These are phyloP conservation scores for Tetradesmus lagerheimii DNA, from an alignment of 139 green algal genomes.

Conservation along the genomic window DNA sequence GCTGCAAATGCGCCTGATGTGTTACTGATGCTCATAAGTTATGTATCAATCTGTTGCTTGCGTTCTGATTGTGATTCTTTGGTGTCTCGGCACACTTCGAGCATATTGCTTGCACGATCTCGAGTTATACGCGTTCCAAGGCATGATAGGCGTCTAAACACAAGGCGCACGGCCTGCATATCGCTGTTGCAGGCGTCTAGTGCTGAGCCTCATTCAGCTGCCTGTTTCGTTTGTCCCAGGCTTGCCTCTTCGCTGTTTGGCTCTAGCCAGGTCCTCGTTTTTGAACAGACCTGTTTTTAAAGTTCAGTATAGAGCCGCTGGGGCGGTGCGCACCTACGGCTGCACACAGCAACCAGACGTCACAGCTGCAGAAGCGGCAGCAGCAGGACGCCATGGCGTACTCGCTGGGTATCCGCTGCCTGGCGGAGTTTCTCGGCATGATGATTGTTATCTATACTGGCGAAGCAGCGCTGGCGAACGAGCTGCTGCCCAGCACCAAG, in stretches of 20 bases:
- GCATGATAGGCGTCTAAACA: no score
- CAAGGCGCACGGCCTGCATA: no score
- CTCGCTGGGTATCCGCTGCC: constrained; percentile 38
- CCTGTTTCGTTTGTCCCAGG: background rate
- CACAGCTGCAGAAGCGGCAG: background rate
- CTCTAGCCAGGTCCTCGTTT: no score
- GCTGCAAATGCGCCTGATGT: background rate
- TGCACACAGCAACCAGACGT: background rate
- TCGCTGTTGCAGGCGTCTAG: no score
- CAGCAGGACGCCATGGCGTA: constrained; percentile 40
- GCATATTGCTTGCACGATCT: background rate
- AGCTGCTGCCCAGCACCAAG: constrained; percentile 53
- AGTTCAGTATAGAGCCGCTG: no score
- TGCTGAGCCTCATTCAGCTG: background rate
- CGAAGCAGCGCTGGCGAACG: constrained; percentile 48
- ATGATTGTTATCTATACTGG: constrained; percentile 48
- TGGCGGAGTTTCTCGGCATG: constrained; percentile 50
- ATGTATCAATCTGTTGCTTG: background rate
- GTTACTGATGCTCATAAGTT: background rate
- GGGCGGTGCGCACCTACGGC: background rate
- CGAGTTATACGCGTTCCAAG: background rate
- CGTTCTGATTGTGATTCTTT: background rate
- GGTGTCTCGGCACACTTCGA: background rate
- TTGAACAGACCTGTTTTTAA: no score
- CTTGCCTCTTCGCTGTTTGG: background rate